Base-by-base conservation (phyloP, 1,139 yeast genomes). In the Saccharomyces hybrid region DNA sequence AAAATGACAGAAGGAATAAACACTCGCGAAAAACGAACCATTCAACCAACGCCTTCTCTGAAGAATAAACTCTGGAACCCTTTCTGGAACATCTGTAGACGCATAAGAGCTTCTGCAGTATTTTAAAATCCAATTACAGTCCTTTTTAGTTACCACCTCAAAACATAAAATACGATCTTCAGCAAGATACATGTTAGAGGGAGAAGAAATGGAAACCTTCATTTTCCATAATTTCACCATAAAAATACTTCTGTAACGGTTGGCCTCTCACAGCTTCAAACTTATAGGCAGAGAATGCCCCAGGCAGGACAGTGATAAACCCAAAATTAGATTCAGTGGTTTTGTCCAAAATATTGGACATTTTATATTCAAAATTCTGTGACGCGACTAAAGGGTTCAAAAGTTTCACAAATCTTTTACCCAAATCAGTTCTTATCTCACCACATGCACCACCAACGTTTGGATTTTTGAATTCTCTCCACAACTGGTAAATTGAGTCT, bases 381-480 rank as follows among this genome's bases (percentile, higher is more conserved):
- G 96, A 86, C 0, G 97, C 96, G 38, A 90, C 95, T 54, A 90
- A 74, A 2, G 97, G 97, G 64, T 90, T 90, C 7, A 86, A 65
- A 59, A 89, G 73, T 57, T 84, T 84, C 11, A 72, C 69, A 80
- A 86, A 84, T 7, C 81, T 82, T 55, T 78, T 80, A 19, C 97
- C 96, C 68, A 89, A 79, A 85, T 87, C 88, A 1, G 96, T 90
- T 59, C 86, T 88, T 62, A 90, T 88, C 69, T 90, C 96, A 60
- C 97, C 97, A 52, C 96, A 95, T 1, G 95, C 96, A 55, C 97
- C 97, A 4, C 96, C 97, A 56, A 89, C 93, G 61, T 86, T 84
- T 0, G 89, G 84, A 67, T 88, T 88, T 61, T 84, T 79, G 64
- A 90, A 89, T 21, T 95, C 95, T 68, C 87, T 87, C 97, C 97